Evolutionary conservation across 2,329 filamentous ascomycete genomes (phyloP), one percentile per base, ranked within the genome.

Genomic region (Lasiodiplodia gonubiensis): DNA sequence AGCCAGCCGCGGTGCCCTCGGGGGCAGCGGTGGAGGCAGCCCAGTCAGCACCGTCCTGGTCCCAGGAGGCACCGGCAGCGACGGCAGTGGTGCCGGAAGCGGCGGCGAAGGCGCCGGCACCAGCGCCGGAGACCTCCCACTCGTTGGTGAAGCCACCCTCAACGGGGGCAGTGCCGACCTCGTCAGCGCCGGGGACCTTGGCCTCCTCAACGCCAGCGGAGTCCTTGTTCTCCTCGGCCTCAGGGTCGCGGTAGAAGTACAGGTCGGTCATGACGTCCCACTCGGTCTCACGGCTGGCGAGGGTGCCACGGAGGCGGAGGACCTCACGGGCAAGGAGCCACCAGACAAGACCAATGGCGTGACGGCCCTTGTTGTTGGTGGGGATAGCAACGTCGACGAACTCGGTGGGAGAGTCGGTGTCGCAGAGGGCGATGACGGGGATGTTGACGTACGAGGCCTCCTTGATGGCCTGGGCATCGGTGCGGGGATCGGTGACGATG

Each of bases 361-460:
- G 94, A 82, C 95, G 94, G 88, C 94, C 94, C 92, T 99, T 99
- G 93, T 99, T 99, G 93, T 99, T 99, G 87, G 95, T 97, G 80
- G 95, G 95, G 86, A 99, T 99, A 84, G 95, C 95, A 84, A 98
- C 93, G 81, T 99, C 95, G 82, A 99, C 95, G 87, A 94, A 99
- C 86, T 99, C 94, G 84, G 95, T 98, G 80, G 95, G 95, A 70
- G 95, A 98, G 88, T 99, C 95, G 81, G 94, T 97, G 86, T 99
- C 95, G 88, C 92, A 95, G 77, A 99, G 94, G 79, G 93, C 95
- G 80, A 99, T 97, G 85, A 99, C 95, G 82, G 95, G 95, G 83
- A 99, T 98, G 90, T 99, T 99, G 88, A 99, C 95, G 86, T 99
- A 99, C 81, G 91, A 95, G 82, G 96, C 95, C 89, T 99, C 95